phyloP scores from a whole-genome alignment of 2,329 filamentous ascomycete species.

The Venturia carpophila region DNA sequence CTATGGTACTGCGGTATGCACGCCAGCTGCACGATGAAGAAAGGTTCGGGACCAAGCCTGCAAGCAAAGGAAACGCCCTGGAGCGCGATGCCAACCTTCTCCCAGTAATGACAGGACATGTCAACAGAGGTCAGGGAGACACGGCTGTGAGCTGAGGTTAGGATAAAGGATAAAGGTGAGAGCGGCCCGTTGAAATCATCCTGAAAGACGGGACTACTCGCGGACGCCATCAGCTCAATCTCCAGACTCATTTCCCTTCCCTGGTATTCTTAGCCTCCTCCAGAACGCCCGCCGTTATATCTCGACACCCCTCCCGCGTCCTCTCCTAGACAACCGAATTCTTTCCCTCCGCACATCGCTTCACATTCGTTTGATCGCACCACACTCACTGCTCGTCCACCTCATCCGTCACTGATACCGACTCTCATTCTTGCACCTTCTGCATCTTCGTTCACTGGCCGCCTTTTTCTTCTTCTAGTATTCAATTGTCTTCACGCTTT shows the following conservation, averaged over 20 bases:
- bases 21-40: not conserved
- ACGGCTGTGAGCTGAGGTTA: not conserved
- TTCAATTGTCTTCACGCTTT: not conserved
- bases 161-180: slow-evolving; percentile 13
- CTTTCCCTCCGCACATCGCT: slow-evolving; percentile 1
- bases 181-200: not conserved
- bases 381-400: not conserved
- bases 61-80: not conserved
- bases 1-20: not conserved
- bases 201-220: not conserved
- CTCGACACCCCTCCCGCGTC: not conserved
- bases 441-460: not conserved
- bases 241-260: slow-evolving; percentile 12
- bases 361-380: not conserved
- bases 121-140: not conserved
- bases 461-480: not conserved
- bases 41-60: not conserved
- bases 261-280: slow-evolving; percentile 7
- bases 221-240: slow-evolving; percentile 1
- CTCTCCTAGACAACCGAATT: not conserved
- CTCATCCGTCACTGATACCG: not conserved
- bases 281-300: slow-evolving; percentile 5
- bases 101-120: not conserved
- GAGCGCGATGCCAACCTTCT: not conserved
- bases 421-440: not conserved